Evolutionary conservation across 768 basidiomycete species (phyloP).

Genomic region (Tulasnella sp.): DNA sequence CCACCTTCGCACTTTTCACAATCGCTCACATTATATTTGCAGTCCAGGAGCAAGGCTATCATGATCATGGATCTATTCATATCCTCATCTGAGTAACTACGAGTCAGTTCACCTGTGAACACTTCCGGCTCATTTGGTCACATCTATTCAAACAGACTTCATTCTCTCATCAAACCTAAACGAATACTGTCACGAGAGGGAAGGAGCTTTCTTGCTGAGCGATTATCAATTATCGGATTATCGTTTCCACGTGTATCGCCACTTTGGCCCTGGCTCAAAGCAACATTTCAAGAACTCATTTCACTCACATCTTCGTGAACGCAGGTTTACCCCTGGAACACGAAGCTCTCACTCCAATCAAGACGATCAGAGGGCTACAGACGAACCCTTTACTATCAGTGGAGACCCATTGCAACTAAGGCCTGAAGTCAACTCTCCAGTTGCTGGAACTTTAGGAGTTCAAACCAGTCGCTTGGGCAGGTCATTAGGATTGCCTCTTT

Average conservation of each 20-base stretch:
- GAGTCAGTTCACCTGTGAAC: constrained; percentile 12
- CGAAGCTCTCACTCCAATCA: constrained; percentile 28
- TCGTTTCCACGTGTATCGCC: constrained; percentile 55
- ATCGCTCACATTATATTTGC: too few relatives aligned
- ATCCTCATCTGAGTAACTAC: constrained; percentile 6
- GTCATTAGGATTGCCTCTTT: constrained; percentile 25
- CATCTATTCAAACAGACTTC: constrained; percentile 12
- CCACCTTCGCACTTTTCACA: too few relatives aligned
- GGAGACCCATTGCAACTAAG: constrained; percentile 30
- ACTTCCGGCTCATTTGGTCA: constrained; percentile 2
- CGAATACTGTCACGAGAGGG: neutral
- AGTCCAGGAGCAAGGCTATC: constrained; percentile 13
- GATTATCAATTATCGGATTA: constrained; percentile 36
- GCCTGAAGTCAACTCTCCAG: constrained; percentile 26
- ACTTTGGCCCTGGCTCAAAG: constrained; percentile 42
- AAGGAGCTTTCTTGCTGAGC: constrained; percentile 21
- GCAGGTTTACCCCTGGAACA: constrained; percentile 63
- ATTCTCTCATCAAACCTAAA: neutral
- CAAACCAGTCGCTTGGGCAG: constrained; percentile 27
- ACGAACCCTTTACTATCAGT: constrained; percentile 29
- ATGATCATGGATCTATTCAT: neutral
- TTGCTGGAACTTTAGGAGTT: constrained; percentile 23
- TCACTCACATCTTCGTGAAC: constrained; percentile 54
- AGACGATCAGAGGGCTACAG: constrained; percentile 22
- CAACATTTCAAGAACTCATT: constrained; percentile 48